Conservation (phyloP, 257 asterid species). For the Plantago elongata region DNA sequence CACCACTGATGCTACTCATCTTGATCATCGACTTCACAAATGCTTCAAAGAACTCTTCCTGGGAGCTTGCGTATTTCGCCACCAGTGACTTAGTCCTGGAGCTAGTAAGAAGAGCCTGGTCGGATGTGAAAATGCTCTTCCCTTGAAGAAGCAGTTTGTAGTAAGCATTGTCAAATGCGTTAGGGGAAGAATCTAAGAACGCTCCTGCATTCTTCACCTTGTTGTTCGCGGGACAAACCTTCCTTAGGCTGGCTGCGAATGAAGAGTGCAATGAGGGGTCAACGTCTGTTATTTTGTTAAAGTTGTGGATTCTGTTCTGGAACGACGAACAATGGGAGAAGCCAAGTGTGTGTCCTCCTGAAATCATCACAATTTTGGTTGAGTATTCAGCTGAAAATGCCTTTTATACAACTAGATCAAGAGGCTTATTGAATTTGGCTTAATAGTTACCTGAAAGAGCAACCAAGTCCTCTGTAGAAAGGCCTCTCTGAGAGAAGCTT, state of each 20-base stretch:
- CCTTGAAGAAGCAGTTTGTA: constrained; percentile 66
- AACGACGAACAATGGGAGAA: constrained; percentile 86
- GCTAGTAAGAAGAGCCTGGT: constrained; percentile 51
- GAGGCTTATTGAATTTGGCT: not conserved
- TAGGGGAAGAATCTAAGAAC: constrained; percentile 55
- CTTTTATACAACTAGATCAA: not conserved
- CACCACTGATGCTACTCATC: constrained; percentile 66
- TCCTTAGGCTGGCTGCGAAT: constrained; percentile 50
- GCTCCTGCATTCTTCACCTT: constrained; percentile 59
- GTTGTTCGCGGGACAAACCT: constrained; percentile 61
- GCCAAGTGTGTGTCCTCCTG: constrained; percentile 92
- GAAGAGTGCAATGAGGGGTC: constrained; percentile 59
- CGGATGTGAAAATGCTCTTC: constrained; percentile 63
- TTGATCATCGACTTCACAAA: constrained; percentile 74
- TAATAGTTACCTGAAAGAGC: constrained; percentile 57
- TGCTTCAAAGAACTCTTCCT: constrained; percentile 44
- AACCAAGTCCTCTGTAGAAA: constrained; percentile 57
- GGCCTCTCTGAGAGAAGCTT: constrained; percentile 82
- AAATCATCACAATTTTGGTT: not conserved
- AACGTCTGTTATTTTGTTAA: constrained; percentile 33
- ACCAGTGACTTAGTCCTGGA: constrained; percentile 51
- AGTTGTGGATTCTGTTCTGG: constrained; percentile 82
- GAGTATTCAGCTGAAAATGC: not conserved
- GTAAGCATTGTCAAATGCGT: constrained; percentile 61
- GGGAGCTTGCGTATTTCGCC: constrained; percentile 47